phyloP scores from a whole-genome alignment of 2,329 filamentous ascomycete genomes.

The Purpureocillium lavendulum region DNA sequence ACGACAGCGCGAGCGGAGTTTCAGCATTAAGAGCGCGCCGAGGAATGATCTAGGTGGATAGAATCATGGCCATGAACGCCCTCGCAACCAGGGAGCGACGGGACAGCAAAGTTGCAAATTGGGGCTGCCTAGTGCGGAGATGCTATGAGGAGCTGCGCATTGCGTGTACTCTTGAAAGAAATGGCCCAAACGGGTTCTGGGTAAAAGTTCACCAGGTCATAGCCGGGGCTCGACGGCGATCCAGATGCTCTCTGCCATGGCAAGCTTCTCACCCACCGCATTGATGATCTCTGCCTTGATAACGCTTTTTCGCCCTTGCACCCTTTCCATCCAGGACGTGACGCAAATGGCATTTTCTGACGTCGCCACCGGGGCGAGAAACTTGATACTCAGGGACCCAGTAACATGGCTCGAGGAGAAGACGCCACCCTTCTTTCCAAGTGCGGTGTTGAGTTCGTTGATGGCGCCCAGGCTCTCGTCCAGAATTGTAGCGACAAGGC shows the following conservation, averaged over 20 bases:
- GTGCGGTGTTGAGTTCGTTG: conserved; percentile 24
- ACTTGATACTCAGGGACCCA: conserved; percentile 24
- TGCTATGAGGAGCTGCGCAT: no score
- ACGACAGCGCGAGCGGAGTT: no score
- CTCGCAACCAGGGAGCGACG: no score
- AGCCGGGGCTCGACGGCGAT: conserved; percentile 21
- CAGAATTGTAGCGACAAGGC: conserved; percentile 23
- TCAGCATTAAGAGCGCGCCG: no score
- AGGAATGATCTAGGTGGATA: no score
- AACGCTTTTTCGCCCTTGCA: conserved; percentile 23
- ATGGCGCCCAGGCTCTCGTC: conserved; percentile 28
- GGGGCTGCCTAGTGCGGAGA: no score
- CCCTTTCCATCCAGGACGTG: conserved; percentile 20
- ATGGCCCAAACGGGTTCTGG: no score
- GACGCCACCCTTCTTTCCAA: conserved; percentile 19
- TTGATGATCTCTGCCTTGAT: conserved; percentile 21
- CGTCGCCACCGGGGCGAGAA: conserved; percentile 21
- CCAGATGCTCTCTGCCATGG: conserved; percentile 22
- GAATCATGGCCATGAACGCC: no score
- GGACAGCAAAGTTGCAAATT: no score
- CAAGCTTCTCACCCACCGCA: conserved; percentile 18
- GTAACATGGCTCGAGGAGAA: conserved; percentile 23
- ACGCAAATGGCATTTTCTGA: conserved; percentile 18
- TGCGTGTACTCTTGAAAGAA: no score
- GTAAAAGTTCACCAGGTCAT: no score